Percentiles rank a stretch among this genome's conserved stretches.
phyloP scores from a whole-genome alignment of 75 land plant genomes.

The Selaginella moellendorffii region DNA sequence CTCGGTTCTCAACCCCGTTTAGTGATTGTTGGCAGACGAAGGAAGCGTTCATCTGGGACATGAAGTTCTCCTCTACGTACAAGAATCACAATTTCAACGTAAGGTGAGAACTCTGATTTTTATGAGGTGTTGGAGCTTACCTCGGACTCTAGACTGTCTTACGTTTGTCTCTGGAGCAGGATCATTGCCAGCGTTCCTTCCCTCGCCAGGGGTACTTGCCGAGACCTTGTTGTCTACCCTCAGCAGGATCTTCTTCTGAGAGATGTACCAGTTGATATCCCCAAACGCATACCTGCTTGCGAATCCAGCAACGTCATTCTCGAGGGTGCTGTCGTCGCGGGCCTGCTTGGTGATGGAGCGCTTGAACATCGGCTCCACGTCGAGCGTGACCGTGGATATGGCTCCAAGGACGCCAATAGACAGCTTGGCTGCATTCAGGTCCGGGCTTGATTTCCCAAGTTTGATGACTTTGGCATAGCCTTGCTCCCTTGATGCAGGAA shows the following conservation, averaged over 20 bases:
- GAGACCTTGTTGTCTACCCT: background rate
- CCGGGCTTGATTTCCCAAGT: background rate
- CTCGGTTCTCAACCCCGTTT: background rate
- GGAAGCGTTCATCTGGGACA: background rate
- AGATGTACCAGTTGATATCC: background rate
- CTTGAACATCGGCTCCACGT: slow-evolving; percentile 2
- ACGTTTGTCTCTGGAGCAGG: background rate
- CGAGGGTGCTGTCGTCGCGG: background rate
- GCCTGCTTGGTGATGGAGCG: background rate
- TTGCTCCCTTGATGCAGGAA: background rate
- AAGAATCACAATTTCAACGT: too few relatives aligned
- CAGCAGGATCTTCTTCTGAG: background rate
- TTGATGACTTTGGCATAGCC: slow-evolving; percentile 1
- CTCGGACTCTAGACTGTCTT: background rate
- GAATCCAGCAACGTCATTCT: background rate
- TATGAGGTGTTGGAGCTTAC: background rate
- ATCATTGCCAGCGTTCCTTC: background rate
- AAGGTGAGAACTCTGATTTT: too few relatives aligned
- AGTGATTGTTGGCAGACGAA: background rate
- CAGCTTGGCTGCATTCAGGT: slow-evolving; percentile 6
- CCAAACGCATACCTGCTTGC: background rate
- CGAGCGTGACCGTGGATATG: background rate
- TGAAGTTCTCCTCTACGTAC: background rate
- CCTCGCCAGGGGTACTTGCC: background rate
- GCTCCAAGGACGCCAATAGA: slow-evolving; percentile 9